Evolutionary conservation across 163 green algal species (phyloP).

Genomic region (Picocystis sp.): DNA sequence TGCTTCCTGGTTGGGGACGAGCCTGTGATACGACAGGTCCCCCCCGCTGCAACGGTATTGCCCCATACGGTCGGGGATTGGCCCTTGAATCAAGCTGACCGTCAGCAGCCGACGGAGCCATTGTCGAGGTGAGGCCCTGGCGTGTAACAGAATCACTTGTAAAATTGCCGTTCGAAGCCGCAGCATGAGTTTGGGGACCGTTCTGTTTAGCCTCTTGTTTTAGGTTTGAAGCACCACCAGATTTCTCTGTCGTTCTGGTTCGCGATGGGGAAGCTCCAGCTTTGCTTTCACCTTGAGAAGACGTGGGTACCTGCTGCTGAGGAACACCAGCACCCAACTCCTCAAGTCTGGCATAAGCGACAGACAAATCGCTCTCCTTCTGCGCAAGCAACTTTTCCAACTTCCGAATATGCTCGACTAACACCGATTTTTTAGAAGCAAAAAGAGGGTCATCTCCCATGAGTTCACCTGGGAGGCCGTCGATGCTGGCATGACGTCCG

Average conservation of each 20-base stretch:
- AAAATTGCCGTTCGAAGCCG: too few species aligned
- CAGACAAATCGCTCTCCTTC: neutral
- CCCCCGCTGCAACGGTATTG: too few species aligned
- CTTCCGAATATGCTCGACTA: neutral
- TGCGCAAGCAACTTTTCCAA: constrained; percentile 1
- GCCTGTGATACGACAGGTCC: too few species aligned
- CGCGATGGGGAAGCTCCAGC: neutral
- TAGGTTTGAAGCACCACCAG: neutral
- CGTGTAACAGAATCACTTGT: too few species aligned
- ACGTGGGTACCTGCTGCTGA: neutral
- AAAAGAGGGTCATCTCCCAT: too few species aligned
- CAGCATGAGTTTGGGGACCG: too few species aligned
- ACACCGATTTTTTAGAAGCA: neutral
- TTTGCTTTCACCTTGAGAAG: neutral
- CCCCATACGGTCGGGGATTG: too few species aligned
- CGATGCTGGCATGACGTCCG: neutral
- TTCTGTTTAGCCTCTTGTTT: neutral
- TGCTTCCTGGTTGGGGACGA: too few species aligned
- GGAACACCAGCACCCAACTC: neutral
- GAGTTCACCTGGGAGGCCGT: neutral
- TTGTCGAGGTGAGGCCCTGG: too few species aligned
- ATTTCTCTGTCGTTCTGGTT: neutral
- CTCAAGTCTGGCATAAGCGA: constrained; percentile 1
- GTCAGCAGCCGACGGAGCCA: too few species aligned
- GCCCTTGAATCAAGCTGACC: too few species aligned